Evolutionary conservation across 1,284 basidiomycete species (phyloP), one percentile per base, ranked within the genome.

Genomic region (Rhodotorula glutinis): DNA sequence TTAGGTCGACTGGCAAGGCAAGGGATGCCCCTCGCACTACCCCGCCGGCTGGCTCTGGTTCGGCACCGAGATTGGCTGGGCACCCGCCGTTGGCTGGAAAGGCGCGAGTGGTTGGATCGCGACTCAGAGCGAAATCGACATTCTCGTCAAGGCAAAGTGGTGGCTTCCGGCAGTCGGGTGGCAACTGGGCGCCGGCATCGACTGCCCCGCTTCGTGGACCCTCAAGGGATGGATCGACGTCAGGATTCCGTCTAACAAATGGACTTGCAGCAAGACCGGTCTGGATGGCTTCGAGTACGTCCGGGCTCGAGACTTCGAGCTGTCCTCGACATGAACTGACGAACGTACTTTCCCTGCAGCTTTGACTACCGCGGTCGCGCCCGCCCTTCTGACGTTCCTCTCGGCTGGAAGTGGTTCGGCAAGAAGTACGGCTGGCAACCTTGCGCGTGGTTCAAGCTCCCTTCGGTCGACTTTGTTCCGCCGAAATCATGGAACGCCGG

Each of bases 61-160:
- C n/a, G 57, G 57, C 14, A 59, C 49, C 47, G 30, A 49, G 10
- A 59, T 65, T 33, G 59, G 59, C 25, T 69, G 63, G 60, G 43
- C 33, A 0, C 67, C 67, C 14, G 25, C 53, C 27, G 53, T 51
- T 25, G 52, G 60, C n/a, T 65, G 63, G 63, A 27, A 43, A 19
- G 62, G 60, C 53, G 46, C 54, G 33, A 38, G 46, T 25, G 30
- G 4, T 14, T 62, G 53, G 53, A 23, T 10, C 33, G 46, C 43
- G 8, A 52, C 54, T 11, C 25, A 54, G 14, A 10, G 7, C 29
- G 54, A 62, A 40, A 7, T 62, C 23, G 23, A 10, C 23, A 16
- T 38, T 23, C 38, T 56, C 47, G 38, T 49, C 38, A 51, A 52
- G 23, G 25, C 30, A 25, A 10, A 14, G 2, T 62, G 61, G 61